phyloP scores from a whole-genome alignment of 768 basidiomycete genomes.

The Amanita jacksonii region DNA sequence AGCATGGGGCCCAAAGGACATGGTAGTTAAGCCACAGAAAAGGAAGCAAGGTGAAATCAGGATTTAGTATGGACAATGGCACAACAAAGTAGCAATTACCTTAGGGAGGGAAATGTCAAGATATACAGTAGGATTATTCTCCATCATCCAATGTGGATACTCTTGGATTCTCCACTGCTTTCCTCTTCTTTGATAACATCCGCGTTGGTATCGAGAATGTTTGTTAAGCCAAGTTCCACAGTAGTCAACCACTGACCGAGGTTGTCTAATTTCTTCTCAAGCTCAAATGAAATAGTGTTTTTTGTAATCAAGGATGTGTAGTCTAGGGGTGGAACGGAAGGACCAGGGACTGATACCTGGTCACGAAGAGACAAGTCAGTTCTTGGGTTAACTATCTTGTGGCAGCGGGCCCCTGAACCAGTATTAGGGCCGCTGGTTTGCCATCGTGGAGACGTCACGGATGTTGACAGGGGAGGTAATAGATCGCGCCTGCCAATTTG shows the following conservation, averaged over 20 bases:
- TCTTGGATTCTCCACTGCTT: conserved; percentile 23
- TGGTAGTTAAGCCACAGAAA: no score
- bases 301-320: conserved; percentile 45
- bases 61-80: no score
- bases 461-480: conserved; percentile 57
- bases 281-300: conserved; percentile 56
- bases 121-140: no score
- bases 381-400: not conserved
- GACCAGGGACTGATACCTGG: conserved; percentile 22
- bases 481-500: conserved; percentile 60
- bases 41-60: no score
- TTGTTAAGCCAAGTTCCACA: conserved; percentile 62
- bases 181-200: conserved; percentile 61
- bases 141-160: conserved; percentile 5
- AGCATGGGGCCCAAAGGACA: no score
- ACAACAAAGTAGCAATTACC: no score
- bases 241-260: conserved; percentile 68
- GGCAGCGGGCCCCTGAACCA: not conserved
- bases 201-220: conserved; percentile 46
- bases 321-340: conserved; percentile 57
- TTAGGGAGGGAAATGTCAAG: no score
- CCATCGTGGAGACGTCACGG: conserved; percentile 18
- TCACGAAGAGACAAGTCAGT: not conserved
- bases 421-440: conserved; percentile 1
- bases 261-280: conserved; percentile 66